Conservation (phyloP, 139 green algal species). For the Pedinophyceae sp. region DNA sequence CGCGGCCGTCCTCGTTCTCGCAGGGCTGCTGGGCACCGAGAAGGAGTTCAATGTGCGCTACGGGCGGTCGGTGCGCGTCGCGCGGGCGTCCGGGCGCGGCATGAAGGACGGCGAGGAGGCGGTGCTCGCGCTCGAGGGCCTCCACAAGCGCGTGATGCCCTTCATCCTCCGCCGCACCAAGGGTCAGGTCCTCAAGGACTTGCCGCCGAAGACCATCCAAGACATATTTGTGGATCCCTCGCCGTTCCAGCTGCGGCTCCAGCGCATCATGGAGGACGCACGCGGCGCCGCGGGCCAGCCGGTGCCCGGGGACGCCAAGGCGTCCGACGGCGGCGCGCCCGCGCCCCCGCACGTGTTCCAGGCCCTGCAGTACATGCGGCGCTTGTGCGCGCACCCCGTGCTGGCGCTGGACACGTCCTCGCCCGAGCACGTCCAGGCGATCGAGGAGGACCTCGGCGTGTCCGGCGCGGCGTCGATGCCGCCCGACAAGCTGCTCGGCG, state of each 20-base stretch:
- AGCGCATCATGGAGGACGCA: too few relatives aligned
- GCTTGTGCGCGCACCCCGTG: constrained; percentile 85
- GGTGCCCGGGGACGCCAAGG: not conserved
- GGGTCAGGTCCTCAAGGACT: constrained; percentile 79
- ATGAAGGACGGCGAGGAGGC: constrained; percentile 44
- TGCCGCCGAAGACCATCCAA: constrained; percentile 93
- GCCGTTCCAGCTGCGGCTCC: constrained; percentile 64
- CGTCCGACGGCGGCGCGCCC: constrained; percentile 2
- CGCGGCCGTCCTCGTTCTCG: too few relatives aligned
- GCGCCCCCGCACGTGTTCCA: constrained; percentile 37
- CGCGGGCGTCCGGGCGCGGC: constrained; percentile 35
- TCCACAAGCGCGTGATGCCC: constrained; percentile 87
- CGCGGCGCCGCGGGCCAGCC: too few relatives aligned
- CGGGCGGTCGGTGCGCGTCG: constrained; percentile 47
- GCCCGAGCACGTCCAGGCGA: constrained; percentile 35
- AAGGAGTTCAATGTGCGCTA: constrained; percentile 71
- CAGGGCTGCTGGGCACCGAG: constrained; percentile 28
- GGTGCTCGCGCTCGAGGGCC: constrained; percentile 62
- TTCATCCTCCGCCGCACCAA: constrained; percentile 95
- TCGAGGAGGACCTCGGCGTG: constrained; percentile 10
- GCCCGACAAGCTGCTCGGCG: constrained; percentile 11
- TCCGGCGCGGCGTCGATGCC: not conserved
- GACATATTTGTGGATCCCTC: constrained; percentile 74
- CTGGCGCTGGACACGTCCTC: constrained; percentile 59
- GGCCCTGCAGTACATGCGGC: constrained; percentile 68